phyloP scores from a whole-genome alignment of 768 basidiomycete species.

The Pseudohyphozyma bogoriensis region DNA sequence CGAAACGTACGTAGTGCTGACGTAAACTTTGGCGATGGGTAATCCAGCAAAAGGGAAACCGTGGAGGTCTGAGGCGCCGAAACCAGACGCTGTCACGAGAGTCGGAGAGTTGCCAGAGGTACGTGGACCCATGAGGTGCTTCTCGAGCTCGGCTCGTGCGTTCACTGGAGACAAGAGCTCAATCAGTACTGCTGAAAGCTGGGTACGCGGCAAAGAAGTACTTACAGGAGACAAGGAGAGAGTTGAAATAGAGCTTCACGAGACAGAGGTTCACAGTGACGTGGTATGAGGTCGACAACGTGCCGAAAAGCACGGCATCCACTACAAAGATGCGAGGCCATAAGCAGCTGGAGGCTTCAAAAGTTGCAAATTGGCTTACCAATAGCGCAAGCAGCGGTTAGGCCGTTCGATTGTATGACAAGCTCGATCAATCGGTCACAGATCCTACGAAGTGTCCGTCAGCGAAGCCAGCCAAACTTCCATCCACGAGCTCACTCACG shows the following conservation, averaged over 20 bases:
- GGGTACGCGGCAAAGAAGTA: too few species aligned
- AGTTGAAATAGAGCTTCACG: slow-evolving; percentile 42
- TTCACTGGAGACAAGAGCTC: background rate
- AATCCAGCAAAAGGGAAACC: too few species aligned
- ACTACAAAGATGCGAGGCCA: background rate
- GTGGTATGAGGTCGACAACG: background rate
- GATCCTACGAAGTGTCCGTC: background rate
- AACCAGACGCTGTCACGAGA: background rate
- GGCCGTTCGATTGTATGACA: slow-evolving; percentile 8
- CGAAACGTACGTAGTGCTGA: too few species aligned
- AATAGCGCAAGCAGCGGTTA: slow-evolving; percentile 8
- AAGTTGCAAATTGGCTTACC: background rate
- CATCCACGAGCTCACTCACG: background rate
- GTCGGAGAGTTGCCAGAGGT: background rate
- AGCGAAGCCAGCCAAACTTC: background rate
- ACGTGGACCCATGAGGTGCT: background rate
- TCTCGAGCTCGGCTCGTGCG: background rate
- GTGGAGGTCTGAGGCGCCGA: too few species aligned
- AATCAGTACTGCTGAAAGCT: too few species aligned
- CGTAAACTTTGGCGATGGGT: too few species aligned
- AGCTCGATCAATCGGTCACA: slow-evolving; percentile 7
- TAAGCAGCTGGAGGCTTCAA: background rate
- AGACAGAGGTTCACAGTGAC: slow-evolving; percentile 27
- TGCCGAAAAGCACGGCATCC: slow-evolving; percentile 17
- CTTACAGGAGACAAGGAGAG: slow-evolving; percentile 37